These are phyloP conservation scores for Fagopyrum esculentum DNA, from an alignment of 148 eudicot species.

Conservation along the genomic window DNA sequence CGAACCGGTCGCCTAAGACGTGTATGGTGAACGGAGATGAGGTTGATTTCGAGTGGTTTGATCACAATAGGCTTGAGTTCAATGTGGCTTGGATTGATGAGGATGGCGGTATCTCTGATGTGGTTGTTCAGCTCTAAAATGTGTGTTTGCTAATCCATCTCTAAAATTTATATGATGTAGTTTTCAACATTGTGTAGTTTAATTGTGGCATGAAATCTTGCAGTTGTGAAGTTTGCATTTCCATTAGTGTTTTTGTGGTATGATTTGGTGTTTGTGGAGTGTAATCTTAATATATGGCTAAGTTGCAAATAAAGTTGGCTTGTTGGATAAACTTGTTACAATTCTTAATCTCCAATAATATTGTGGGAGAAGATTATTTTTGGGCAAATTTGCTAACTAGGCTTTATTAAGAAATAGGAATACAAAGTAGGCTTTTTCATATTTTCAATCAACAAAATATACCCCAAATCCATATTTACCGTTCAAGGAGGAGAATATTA, in stretches of 20 bases:
- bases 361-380: too few species aligned
- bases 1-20: slow-evolving; percentile 38
- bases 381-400: too few species aligned
- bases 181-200: not conserved
- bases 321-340: too few species aligned
- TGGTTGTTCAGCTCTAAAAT: slow-evolving; percentile 29
- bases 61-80: slow-evolving; percentile 21
- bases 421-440: too few species aligned
- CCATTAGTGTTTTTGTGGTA: not conserved
- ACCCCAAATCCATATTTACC: too few species aligned
- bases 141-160: not conserved
- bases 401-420: too few species aligned
- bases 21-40: slow-evolving; percentile 35
- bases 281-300: not conserved
- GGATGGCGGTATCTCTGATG: slow-evolving; percentile 36
- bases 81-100: slow-evolving; percentile 48
- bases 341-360: too few species aligned
- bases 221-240: not conserved
- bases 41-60: slow-evolving; percentile 35
- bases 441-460: too few species aligned
- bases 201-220: not conserved
- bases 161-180: not conserved
- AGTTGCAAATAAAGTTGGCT: too few species aligned
- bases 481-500: too few species aligned
- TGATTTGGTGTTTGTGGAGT: not conserved